phyloP scores from a whole-genome alignment of 768 basidiomycete species.

The Gloeophyllum trabeum region DNA sequence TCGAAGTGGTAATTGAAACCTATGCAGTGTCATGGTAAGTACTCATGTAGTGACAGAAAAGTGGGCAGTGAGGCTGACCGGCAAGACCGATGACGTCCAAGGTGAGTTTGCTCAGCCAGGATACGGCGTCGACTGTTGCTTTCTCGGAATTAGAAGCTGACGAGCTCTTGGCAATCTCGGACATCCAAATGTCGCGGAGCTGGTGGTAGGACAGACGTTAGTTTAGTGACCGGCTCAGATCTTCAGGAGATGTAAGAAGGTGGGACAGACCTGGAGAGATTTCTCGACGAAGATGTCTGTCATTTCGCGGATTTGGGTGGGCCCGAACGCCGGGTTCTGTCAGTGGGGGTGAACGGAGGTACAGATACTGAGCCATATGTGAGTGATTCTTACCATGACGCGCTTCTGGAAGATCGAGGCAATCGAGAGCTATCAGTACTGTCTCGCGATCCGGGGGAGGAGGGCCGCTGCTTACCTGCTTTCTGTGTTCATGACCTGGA shows the following conservation, averaged over 20 bases:
- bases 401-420: not conserved
- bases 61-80: constrained; percentile 4
- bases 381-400: not conserved
- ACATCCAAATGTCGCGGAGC: constrained; percentile 18
- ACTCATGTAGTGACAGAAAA: not conserved
- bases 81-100: constrained; percentile 15
- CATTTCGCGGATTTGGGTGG: constrained; percentile 12
- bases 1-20: constrained; percentile 28
- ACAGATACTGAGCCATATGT: no score
- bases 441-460: constrained; percentile 2
- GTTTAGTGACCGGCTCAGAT: not conserved
- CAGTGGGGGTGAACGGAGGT: no score
- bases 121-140: constrained; percentile 5
- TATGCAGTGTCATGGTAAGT: constrained; percentile 6
- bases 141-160: constrained; percentile 5
- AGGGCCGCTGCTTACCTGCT: not conserved
- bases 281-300: constrained; percentile 11
- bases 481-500: constrained; percentile 2
- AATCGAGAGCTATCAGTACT: constrained; percentile 1
- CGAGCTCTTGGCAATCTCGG: constrained; percentile 5
- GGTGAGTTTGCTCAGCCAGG: constrained; percentile 11
- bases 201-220: not conserved
- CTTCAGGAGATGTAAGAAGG: no score
- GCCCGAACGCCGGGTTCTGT: constrained; percentile 16
- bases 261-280: constrained; percentile 11